A percentile compares a stretch with the other conserved stretches of the same genome.
Evolutionary conservation across 2,329 filamentous ascomycete genomes (phyloP).

Genomic region (Calonectria hawksworthii): DNA sequence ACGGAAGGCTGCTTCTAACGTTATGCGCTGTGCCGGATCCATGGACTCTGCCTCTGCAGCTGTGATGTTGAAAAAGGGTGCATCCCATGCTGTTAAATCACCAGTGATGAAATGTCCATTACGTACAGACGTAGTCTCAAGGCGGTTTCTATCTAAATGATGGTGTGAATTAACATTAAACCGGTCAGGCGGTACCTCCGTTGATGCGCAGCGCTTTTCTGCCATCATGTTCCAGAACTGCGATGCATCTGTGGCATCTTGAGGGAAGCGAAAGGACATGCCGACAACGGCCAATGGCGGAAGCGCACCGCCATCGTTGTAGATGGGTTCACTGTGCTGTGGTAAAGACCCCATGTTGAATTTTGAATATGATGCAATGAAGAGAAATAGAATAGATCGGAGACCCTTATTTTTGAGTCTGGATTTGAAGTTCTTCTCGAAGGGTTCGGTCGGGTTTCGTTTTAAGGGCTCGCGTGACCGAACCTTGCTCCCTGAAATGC

Average conservation of each 20-base stretch:
- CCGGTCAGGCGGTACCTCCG: background rate
- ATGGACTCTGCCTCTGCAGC: slow-evolving; percentile 32
- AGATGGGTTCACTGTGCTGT: background rate
- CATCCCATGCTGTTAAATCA: background rate
- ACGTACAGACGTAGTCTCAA: background rate
- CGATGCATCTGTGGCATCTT: slow-evolving; percentile 1
- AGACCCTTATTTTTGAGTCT: background rate
- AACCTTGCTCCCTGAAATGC: background rate
- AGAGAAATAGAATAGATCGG: background rate
- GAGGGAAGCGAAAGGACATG: slow-evolving; percentile 4
- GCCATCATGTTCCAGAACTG: slow-evolving; percentile 8
- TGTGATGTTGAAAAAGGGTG: background rate
- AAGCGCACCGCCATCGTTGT: background rate
- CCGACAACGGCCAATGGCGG: slow-evolving; percentile 1
- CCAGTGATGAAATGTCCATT: background rate
- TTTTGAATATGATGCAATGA: background rate
- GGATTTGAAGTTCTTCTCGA: background rate
- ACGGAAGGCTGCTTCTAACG: slow-evolving; percentile 51
- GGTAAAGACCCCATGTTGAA: slow-evolving; percentile 2
- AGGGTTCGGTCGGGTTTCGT: too few species aligned
- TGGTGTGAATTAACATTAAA: background rate
- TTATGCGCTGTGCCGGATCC: slow-evolving; percentile 55
- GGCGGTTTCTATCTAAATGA: slow-evolving; percentile 3
- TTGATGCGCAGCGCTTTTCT: slow-evolving; percentile 1
- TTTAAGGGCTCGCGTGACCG: background rate